Evolutionary conservation across 805 yeast genomes (phyloP).

Genomic region (Debaryomyces maramus): DNA sequence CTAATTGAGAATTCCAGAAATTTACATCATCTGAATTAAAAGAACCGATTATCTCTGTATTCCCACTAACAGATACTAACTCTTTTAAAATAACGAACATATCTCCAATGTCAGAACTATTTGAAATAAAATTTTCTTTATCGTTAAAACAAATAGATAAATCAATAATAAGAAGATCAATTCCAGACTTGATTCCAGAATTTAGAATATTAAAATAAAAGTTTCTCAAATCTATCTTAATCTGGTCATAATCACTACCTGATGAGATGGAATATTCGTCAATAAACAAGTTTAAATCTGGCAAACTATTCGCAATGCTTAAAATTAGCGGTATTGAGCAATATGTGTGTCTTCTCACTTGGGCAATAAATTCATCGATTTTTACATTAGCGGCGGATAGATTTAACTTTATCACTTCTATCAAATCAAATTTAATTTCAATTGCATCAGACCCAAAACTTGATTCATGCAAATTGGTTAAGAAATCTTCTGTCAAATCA

Average conservation of each 20-base stretch:
- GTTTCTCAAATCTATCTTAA: slow-evolving; percentile 3
- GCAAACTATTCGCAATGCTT: slow-evolving; percentile 7
- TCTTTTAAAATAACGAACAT: slow-evolving; percentile 2
- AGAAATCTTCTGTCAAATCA: background rate
- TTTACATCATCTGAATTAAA: slow-evolving; percentile 6
- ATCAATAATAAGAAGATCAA: slow-evolving; percentile 8
- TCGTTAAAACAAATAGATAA: slow-evolving; percentile 4
- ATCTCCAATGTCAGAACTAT: slow-evolving; percentile 1
- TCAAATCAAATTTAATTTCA: slow-evolving; percentile 11
- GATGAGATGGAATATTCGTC: slow-evolving; percentile 6
- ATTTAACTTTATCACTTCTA: slow-evolving; percentile 7
- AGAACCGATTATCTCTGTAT: slow-evolving; percentile 11
- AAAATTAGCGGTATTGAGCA: slow-evolving; percentile 10
- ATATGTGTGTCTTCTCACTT: slow-evolving; percentile 9
- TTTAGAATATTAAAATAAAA: slow-evolving; percentile 7
- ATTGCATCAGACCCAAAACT: slow-evolving; percentile 12
- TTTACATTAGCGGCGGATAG: slow-evolving; percentile 3
- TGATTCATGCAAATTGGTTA: slow-evolving; percentile 2
- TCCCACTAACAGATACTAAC: slow-evolving; percentile 5
- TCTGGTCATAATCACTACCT: slow-evolving; percentile 1
- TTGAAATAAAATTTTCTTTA: slow-evolving; percentile 3
- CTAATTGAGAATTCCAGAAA: slow-evolving; percentile 11
- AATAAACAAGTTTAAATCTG: slow-evolving; percentile 6
- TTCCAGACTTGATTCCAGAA: slow-evolving; percentile 6
- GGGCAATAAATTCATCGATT: slow-evolving; percentile 9